Evolutionary conservation across 2,329 filamentous ascomycete genomes (phyloP).

Genomic region (Ceratocystis eucalypticola): DNA sequence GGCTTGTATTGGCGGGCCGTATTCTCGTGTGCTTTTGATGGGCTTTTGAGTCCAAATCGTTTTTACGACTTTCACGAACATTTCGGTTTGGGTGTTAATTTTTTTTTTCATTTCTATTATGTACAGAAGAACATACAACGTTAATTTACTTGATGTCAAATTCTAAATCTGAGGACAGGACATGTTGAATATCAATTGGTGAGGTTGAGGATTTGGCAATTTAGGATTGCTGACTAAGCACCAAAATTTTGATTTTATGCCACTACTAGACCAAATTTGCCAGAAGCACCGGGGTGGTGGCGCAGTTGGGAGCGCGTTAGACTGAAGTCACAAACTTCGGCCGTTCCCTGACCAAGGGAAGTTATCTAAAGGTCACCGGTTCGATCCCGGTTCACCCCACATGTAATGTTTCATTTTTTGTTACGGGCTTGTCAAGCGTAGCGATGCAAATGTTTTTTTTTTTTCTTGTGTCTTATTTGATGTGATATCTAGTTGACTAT

Average conservation of each 20-base stretch:
- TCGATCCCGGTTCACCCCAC: conserved; percentile 20
- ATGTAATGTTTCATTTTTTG: not conserved
- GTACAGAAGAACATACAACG: conserved; percentile 10
- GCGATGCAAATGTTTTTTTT: not conserved
- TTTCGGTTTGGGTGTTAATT: not conserved
- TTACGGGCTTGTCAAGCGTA: not conserved
- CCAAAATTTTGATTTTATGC: not conserved
- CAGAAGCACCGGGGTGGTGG: conserved; percentile 11
- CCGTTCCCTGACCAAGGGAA: conserved; percentile 6
- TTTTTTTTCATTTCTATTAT: not conserved
- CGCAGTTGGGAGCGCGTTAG: conserved; percentile 20
- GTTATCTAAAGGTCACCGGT: conserved; percentile 20
- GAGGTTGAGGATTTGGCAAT: no score
- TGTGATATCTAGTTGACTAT: not conserved
- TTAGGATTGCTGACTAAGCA: no score
- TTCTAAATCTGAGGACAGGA: not conserved
- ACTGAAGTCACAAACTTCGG: conserved; percentile 19
- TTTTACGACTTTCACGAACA: conserved; percentile 10
- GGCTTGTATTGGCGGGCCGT: not conserved
- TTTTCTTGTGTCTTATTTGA: not conserved
- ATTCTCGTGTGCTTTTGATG: not conserved
- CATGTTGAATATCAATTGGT: no score
- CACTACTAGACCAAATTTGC: not conserved
- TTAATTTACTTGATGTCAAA: not conserved
- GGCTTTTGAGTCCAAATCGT: conserved; percentile 3